Conservation (phyloP, 306 rosid species). For the Lathyrus oleraceus region DNA sequence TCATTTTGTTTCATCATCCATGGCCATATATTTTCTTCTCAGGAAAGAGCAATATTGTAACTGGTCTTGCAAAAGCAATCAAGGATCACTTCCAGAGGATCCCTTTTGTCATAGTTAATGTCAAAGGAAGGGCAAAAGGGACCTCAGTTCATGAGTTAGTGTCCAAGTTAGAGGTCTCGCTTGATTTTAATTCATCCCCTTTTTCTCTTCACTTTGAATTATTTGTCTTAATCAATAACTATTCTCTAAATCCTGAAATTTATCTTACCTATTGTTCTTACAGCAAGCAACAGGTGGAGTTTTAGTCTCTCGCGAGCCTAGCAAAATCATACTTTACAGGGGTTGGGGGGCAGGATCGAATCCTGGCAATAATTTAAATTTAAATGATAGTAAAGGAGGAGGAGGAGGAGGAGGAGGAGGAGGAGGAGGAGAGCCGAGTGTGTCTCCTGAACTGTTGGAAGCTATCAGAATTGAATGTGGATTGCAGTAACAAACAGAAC, state of each 20-base stretch:
- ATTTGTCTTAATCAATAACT: conserved; percentile 6
- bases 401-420: conserved; percentile 34
- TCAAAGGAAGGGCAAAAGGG: conserved; percentile 90
- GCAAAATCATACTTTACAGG: conserved; percentile 81
- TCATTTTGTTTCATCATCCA: not conserved
- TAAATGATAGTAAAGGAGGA: conserved; percentile 18
- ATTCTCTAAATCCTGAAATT: conserved; percentile 34
- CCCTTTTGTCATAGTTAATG: conserved; percentile 81
- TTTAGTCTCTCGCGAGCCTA: conserved; percentile 86
- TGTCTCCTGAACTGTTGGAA: conserved; percentile 77
- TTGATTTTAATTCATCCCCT: conserved; percentile 19
- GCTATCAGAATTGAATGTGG: conserved; percentile 94
- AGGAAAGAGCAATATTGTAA: conserved; percentile 78
- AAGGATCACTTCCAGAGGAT: conserved; percentile 64
- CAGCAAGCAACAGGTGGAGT: conserved; percentile 89
- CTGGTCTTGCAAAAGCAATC: conserved; percentile 77
- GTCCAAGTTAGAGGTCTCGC: conserved; percentile 70
- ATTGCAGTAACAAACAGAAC: conserved; percentile 42
- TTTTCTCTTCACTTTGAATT: conserved; percentile 19
- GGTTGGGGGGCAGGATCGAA: conserved; percentile 81
- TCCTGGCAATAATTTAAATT: conserved; percentile 21
- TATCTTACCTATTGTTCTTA: conserved; percentile 8
- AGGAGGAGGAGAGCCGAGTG: conserved; percentile 30
- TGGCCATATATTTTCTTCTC: conserved; percentile 27
- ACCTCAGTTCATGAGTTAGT: conserved; percentile 86